Evolutionary conservation across 2,329 filamentous ascomycete species (phyloP).

Genomic region (Ophiocordyceps camponoti-leonardi): DNA sequence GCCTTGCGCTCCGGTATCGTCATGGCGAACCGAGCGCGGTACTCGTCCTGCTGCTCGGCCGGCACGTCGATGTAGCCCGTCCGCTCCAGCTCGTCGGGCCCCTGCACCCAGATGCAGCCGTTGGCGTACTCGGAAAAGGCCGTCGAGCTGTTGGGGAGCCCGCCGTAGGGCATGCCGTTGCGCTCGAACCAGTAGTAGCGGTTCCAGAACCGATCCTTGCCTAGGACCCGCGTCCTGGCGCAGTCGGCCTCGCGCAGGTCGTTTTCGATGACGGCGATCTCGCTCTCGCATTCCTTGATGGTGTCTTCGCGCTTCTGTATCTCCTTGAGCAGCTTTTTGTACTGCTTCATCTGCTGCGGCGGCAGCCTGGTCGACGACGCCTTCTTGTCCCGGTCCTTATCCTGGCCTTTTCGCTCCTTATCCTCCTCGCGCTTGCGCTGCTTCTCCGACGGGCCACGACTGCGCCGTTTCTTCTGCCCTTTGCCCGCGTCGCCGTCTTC

Average conservation of each 20-base stretch:
- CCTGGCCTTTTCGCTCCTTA: constrained; percentile 56
- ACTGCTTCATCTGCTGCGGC: constrained; percentile 72
- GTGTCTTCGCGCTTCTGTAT: constrained; percentile 74
- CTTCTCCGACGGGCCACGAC: constrained; percentile 42
- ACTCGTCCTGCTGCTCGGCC: constrained; percentile 54
- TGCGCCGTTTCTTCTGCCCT: constrained; percentile 32
- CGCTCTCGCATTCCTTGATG: constrained; percentile 67
- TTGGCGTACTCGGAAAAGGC: constrained; percentile 80
- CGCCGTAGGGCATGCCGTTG: constrained; percentile 92
- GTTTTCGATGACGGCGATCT: constrained; percentile 74
- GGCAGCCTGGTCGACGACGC: constrained; percentile 42
- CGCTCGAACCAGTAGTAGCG: constrained; percentile 98
- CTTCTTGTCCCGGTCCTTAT: constrained; percentile 45
- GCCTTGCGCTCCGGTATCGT: constrained; percentile 75
- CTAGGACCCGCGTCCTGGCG: constrained; percentile 72
- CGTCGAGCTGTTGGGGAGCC: constrained; percentile 76
- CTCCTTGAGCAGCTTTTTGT: constrained; percentile 71
- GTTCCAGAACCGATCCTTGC: constrained; percentile 95
- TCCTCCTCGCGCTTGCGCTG: constrained; percentile 66
- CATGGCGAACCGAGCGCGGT: constrained; percentile 60
- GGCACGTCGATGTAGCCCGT: constrained; percentile 71
- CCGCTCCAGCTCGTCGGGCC: constrained; percentile 75
- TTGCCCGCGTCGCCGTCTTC: constrained; percentile 55
- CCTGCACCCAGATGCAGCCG: constrained; percentile 90
- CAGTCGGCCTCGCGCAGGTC: constrained; percentile 90